Conservation (phyloP, 83 land plant genomes). For the Thuja plicata region DNA sequence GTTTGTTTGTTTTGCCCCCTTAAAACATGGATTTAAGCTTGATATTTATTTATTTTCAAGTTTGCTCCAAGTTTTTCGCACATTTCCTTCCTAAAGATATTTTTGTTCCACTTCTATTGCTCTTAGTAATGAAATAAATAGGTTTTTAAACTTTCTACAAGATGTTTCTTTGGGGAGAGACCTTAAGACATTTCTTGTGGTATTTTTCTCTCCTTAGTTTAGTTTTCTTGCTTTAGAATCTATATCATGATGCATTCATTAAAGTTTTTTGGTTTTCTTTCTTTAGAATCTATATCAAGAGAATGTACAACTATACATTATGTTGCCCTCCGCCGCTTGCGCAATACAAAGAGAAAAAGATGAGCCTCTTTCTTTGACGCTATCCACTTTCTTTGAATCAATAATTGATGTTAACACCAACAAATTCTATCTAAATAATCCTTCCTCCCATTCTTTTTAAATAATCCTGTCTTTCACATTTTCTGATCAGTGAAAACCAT, state of each 20-base stretch:
- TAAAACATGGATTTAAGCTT: not conserved
- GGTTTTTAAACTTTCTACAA: conserved; percentile 48
- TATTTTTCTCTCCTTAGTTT: conserved; percentile 17
- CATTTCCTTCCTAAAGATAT: conserved; percentile 54
- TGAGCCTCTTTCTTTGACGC: too few relatives aligned
- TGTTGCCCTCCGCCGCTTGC: too few relatives aligned
- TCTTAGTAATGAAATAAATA: conserved; percentile 52
- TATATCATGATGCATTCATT: not conserved
- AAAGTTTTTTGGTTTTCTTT: not conserved
- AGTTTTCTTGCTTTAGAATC: not conserved
- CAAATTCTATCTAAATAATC: too few relatives aligned
- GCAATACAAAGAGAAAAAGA: too few relatives aligned
- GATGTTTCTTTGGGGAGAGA: conserved; percentile 65
- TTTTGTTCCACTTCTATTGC: conserved; percentile 37
- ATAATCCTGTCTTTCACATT: too few relatives aligned
- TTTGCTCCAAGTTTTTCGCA: conserved; percentile 47
- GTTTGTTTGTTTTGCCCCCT: too few relatives aligned
- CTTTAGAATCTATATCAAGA: too few relatives aligned
- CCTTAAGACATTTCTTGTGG: conserved; percentile 60
- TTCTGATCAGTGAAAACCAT: too few relatives aligned
- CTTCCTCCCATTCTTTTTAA: too few relatives aligned
- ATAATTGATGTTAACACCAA: too few relatives aligned
- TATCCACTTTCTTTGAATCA: too few relatives aligned
- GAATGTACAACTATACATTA: too few relatives aligned
- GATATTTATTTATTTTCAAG: conserved; percentile 15